Conservation (phyloP, 73 alveolate species). For the Breviolum minutum region DNA sequence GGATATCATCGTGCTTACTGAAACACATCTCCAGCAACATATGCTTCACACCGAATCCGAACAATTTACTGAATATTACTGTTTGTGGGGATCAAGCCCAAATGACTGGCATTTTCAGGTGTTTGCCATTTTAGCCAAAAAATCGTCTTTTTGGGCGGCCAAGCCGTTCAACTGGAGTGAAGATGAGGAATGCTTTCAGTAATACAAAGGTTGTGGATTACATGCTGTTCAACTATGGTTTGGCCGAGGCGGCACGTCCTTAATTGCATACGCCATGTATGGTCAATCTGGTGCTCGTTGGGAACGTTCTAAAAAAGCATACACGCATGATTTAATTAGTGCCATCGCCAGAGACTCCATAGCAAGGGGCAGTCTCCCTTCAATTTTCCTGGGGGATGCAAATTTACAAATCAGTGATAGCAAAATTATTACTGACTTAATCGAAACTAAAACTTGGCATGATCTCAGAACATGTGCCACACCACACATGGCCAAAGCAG, state of each 20-base stretch:
- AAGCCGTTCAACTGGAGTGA: not conserved
- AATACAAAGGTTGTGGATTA: not conserved
- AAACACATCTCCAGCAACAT: conserved; percentile 21
- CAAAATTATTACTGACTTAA: not conserved
- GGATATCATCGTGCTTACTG: not conserved
- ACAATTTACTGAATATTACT: not conserved
- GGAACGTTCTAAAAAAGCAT: not conserved
- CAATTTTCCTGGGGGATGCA: not conserved
- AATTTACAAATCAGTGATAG: not conserved
- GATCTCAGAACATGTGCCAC: not conserved
- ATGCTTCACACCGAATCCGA: not conserved
- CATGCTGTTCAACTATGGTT: not conserved
- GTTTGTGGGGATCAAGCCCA: not conserved
- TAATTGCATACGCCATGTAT: not conserved
- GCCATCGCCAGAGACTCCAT: not conserved
- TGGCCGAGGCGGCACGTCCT: not conserved
- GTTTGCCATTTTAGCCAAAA: not conserved
- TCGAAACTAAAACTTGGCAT: not conserved
- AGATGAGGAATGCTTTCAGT: not conserved
- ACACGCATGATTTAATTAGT: not conserved
- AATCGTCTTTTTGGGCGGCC: not conserved
- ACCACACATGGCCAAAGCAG: too few relatives aligned
- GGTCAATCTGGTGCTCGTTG: not conserved
- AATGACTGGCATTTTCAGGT: not conserved
- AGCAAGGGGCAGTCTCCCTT: not conserved